Evolutionary conservation across 1,284 basidiomycete species (phyloP).

Genomic region (Anthracocystis walkeri): DNA sequence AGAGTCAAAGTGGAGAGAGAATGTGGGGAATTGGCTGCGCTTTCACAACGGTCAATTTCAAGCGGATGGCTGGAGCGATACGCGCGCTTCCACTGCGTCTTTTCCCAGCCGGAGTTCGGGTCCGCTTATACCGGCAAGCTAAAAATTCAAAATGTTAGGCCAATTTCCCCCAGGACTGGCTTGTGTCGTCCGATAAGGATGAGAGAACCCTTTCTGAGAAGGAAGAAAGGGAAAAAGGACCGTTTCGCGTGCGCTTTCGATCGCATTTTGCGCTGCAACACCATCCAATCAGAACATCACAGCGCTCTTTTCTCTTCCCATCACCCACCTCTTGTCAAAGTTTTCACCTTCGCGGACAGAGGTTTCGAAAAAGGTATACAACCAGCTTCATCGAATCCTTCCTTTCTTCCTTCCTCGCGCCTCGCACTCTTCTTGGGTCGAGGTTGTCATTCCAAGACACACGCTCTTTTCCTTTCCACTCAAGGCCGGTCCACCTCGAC

Average conservation of each 20-base stretch:
- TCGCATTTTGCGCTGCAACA: conserved; percentile 30
- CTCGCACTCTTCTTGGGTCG: conserved; percentile 32
- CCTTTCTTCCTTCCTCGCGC: conserved; percentile 12
- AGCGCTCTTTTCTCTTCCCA: not conserved
- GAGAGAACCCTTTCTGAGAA: not conserved
- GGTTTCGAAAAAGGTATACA: not conserved
- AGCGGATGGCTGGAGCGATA: conserved; percentile 2
- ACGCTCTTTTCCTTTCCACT: not conserved
- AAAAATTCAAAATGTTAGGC: conserved; percentile 4
- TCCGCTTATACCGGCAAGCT: conserved; percentile 19
- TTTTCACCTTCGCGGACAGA: conserved; percentile 12
- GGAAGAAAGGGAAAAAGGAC: conserved; percentile 9
- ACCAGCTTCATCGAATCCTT: not conserved
- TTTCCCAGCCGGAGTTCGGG: conserved; percentile 29
- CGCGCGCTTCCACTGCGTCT: conserved; percentile 7
- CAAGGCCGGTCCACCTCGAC: too few relatives aligned
- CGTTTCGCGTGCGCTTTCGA: conserved; percentile 14
- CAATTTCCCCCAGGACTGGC: accelerated
- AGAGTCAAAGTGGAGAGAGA: conserved; percentile 12
- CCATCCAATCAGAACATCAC: conserved; percentile 39
- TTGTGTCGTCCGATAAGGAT: conserved; percentile 28
- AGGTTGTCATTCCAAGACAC: conserved; percentile 18
- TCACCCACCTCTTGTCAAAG: conserved; percentile 10
- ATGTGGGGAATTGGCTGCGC: conserved; percentile 33
- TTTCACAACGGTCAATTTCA: conserved; percentile 18